Base-by-base conservation (phyloP, 495 filamentous ascomycete genomes). In the Cladorrhinum samala region DNA sequence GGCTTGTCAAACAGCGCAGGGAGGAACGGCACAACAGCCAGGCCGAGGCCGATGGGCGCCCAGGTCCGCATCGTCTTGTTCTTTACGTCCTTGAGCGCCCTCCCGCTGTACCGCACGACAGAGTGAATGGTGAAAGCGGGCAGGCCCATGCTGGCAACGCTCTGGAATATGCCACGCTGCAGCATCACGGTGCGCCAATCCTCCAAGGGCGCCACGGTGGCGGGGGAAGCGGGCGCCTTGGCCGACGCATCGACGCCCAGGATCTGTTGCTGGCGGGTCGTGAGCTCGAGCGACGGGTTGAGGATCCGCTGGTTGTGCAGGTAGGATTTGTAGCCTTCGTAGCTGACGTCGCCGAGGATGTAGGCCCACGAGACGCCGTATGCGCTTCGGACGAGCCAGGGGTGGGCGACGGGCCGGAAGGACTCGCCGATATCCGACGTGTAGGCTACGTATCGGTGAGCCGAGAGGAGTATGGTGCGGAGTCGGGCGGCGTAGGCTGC, bases 311-410 rank as follows among this genome's bases (percentile, higher is more conserved):
- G 86, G 66, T 96, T 95, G 36, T 84, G 83, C 61, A 84, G 72
- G 63, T 95, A 97, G 11, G 91, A 84, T 65, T 96, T 96, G 75
- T 97, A 98, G 5, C 93, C 93, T 68, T 98, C 93, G 63, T 97
- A 83, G 49, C 79, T 76, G 49, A 96, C 91, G 61, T 98, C 93
- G 55, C 93, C 92, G 46, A 88, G 68, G 41, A 98, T 76, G 65
- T 98, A 98, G 17, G 83, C 76, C 93, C 93, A 97, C 18, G 88
- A 94, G 51, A 98, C 75, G 50, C 81, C 92, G 68, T 98, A 98
- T 7, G 93, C 93, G 48, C 82, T 72, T 39, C 83, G 78, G 3
- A 98, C 87, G 3, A 92, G 73, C 59, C 71, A 83, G 0, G 89
- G 91, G 67, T 96, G 89, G 3, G 91, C 91, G 50, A 97, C 79